These are phyloP conservation scores for Osmanthus fragrans DNA, from an alignment of 257 asterid species.

Conservation along the genomic window DNA sequence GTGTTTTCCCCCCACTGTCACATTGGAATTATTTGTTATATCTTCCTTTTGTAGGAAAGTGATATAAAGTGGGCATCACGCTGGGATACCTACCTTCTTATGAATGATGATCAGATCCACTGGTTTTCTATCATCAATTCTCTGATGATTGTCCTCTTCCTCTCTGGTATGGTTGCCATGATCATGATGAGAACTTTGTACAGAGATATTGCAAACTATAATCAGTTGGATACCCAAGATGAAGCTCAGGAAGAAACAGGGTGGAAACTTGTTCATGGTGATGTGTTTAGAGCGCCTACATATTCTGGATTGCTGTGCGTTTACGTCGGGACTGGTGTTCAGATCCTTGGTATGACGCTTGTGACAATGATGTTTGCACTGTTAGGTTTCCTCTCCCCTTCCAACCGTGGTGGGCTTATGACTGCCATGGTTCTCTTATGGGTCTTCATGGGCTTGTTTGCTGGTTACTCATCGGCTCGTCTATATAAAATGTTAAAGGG, in stretches of 20 bases:
- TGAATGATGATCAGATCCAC: slow-evolving; percentile 92
- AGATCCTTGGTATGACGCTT: slow-evolving; percentile 77
- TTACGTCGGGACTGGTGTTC: slow-evolving; percentile 84
- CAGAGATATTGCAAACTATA: slow-evolving; percentile 85
- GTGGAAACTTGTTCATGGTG: slow-evolving; percentile 92
- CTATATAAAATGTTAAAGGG: slow-evolving; percentile 82
- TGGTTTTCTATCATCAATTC: slow-evolving; percentile 96
- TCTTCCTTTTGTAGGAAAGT: slow-evolving; percentile 56
- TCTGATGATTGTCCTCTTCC: slow-evolving; percentile 88
- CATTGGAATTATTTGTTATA: neutral
- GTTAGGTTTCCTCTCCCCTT: slow-evolving; percentile 86
- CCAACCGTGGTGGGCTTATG: slow-evolving; percentile 89
- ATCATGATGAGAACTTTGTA: slow-evolving; percentile 93
- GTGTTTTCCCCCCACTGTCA: neutral
- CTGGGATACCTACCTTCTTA: slow-evolving; percentile 92
- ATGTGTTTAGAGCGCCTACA: slow-evolving; percentile 68
- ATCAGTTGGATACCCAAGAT: slow-evolving; percentile 87
- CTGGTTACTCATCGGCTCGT: slow-evolving; percentile 82
- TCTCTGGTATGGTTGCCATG: slow-evolving; percentile 96
- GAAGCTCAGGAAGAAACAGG: slow-evolving; percentile 96
- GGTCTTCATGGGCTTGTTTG: slow-evolving; percentile 91
- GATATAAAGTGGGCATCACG: slow-evolving; percentile 88
- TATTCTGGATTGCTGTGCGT: slow-evolving; percentile 78
- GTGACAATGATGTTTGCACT: slow-evolving; percentile 85
- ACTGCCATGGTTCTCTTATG: slow-evolving; percentile 91